Percentiles rank a stretch among this genome's conserved stretches.
Conservation (phyloP, 1,139 yeast genomes). For the Pichia sp. region DNA sequence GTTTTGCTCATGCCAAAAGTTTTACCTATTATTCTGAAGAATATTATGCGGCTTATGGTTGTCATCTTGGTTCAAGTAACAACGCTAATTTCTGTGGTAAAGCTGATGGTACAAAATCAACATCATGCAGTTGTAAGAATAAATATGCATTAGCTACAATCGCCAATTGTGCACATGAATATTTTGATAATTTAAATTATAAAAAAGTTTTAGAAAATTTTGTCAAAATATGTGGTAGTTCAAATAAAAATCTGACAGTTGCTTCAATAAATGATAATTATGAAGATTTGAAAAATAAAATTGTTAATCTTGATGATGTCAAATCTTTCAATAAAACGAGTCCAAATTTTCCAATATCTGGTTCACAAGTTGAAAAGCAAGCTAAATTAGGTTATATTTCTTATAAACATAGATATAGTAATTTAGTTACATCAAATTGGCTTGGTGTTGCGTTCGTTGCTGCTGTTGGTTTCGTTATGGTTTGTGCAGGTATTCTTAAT, state of each 20-base stretch:
- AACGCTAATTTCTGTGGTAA: slow-evolving; percentile 31
- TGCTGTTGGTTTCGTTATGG: slow-evolving; percentile 43
- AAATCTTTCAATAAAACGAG: slow-evolving; percentile 4
- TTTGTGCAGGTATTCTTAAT: slow-evolving; percentile 38
- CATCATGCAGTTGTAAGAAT: slow-evolving; percentile 23
- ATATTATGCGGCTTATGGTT: slow-evolving; percentile 27
- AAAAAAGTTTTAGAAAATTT: neutral
- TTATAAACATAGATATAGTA: slow-evolving; percentile 31
- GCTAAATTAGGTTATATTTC: slow-evolving; percentile 36
- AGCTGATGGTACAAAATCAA: slow-evolving; percentile 19
- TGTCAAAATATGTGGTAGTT: slow-evolving; percentile 17
- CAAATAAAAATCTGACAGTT: neutral
- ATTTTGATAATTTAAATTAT: neutral
- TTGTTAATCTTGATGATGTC: slow-evolving; percentile 20
- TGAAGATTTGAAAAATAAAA: neutral
- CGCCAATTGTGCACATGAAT: slow-evolving; percentile 13
- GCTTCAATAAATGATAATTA: neutral
- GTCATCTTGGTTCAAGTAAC: slow-evolving; percentile 30
- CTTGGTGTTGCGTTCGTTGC: slow-evolving; percentile 45
- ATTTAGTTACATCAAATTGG: slow-evolving; percentile 37
- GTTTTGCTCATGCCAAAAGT: neutral
- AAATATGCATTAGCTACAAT: slow-evolving; percentile 17
- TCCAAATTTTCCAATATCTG: slow-evolving; percentile 10
- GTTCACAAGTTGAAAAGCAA: slow-evolving; percentile 19
- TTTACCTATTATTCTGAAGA: slow-evolving; percentile 17